Evolutionary conservation across 2,329 filamentous ascomycete species (phyloP).

Genomic region (Thielaviopsis euricoi): DNA sequence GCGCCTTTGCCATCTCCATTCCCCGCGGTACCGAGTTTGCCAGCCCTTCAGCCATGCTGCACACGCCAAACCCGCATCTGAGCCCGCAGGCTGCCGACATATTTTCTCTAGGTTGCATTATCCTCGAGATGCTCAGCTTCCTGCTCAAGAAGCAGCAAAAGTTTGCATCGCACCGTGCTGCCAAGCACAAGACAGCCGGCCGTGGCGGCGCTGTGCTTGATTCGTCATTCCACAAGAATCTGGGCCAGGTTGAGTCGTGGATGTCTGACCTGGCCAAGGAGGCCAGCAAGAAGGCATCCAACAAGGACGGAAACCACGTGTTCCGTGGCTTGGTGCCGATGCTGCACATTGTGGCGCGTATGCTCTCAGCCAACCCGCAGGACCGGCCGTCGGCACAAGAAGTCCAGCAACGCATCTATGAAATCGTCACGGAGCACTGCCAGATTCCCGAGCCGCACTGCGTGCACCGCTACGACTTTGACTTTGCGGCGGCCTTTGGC

Average conservation of each 20-base stretch:
- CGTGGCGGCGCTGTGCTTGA: slow-evolving; percentile 47
- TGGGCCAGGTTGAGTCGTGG: slow-evolving; percentile 53
- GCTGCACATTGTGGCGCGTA: slow-evolving; percentile 34
- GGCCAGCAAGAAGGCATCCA: slow-evolving; percentile 29
- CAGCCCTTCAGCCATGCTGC: slow-evolving; percentile 20
- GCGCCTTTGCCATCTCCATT: slow-evolving; percentile 22
- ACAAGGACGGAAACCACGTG: slow-evolving; percentile 25
- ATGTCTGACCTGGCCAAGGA: slow-evolving; percentile 44
- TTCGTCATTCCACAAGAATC: slow-evolving; percentile 56
- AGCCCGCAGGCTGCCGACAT: slow-evolving; percentile 48
- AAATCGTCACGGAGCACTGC: slow-evolving; percentile 32
- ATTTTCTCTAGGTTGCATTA: slow-evolving; percentile 57
- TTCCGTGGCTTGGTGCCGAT: slow-evolving; percentile 36
- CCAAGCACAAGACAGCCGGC: slow-evolving; percentile 43
- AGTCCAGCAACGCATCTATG: slow-evolving; percentile 35
- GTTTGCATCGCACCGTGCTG: slow-evolving; percentile 49
- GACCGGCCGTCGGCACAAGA: slow-evolving; percentile 36
- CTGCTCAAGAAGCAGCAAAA: slow-evolving; percentile 50
- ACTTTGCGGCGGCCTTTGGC: slow-evolving; percentile 16
- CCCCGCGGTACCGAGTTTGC: slow-evolving; percentile 15
- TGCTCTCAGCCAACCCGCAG: slow-evolving; percentile 34
- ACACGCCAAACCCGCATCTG: slow-evolving; percentile 26
- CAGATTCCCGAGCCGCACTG: slow-evolving; percentile 35
- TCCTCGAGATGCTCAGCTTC: slow-evolving; percentile 54
- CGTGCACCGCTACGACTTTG: slow-evolving; percentile 30